Evolutionary conservation across 345 rosid genomes (phyloP).

Genomic region (Acer saccharum): DNA sequence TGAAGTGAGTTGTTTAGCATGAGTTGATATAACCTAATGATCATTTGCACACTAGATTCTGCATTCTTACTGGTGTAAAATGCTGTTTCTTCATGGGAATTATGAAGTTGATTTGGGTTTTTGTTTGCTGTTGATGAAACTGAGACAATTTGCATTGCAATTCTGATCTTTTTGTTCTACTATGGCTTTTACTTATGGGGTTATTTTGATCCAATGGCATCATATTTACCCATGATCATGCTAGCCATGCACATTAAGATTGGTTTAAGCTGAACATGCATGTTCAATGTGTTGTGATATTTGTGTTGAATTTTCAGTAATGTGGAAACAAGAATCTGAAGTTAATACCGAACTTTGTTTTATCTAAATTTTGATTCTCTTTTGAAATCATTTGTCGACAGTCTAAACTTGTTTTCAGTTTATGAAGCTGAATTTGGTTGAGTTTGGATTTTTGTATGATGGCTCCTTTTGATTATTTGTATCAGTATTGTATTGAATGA

Average conservation of each 20-base stretch:
- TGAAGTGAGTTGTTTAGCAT: neutral
- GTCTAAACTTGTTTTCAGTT: neutral
- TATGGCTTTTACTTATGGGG: neutral
- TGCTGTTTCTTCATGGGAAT: neutral
- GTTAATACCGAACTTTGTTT: neutral
- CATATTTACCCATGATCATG: too few relatives aligned
- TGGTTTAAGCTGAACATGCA: neutral
- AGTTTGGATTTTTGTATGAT: neutral
- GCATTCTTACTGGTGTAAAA: neutral
- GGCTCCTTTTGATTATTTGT: neutral
- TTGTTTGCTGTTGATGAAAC: neutral
- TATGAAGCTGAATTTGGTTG: neutral
- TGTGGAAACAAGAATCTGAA: neutral
- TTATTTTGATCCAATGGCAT: neutral
- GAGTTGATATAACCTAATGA: neutral
- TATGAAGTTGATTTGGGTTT: neutral
- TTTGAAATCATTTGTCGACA: neutral
- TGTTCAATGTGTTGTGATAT: neutral
- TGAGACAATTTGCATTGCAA: neutral
- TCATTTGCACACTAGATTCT: conserved; percentile 3
- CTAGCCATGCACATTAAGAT: too few relatives aligned
- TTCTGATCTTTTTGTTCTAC: neutral
- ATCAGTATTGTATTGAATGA: neutral
- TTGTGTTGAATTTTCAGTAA: neutral
- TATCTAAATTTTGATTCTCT: neutral